These are phyloP conservation scores for Alternaria gaisen DNA, from an alignment of 2,329 filamentous ascomycete genomes.

Conservation along the genomic window DNA sequence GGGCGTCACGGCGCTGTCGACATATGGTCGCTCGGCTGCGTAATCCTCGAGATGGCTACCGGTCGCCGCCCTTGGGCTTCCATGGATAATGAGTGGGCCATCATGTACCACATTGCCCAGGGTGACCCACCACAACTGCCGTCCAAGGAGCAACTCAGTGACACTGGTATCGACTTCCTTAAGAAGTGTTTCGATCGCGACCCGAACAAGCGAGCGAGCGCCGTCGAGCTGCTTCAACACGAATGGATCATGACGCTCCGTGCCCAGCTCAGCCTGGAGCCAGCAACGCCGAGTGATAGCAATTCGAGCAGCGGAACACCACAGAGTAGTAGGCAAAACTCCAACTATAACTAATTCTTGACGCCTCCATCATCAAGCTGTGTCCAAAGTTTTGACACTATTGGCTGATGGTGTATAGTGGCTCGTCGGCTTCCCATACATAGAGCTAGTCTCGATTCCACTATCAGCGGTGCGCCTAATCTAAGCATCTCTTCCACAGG, in stretches of 20 bases:
- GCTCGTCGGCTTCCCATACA: constrained; percentile 14
- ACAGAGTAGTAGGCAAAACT: constrained; percentile 44
- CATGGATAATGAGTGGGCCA: constrained; percentile 98
- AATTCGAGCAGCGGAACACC: constrained; percentile 29
- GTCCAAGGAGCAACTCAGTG: constrained; percentile 81
- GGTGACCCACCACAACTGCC: constrained; percentile 92
- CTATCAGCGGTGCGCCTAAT: neutral
- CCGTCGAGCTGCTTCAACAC: constrained; percentile 89
- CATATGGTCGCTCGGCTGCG: constrained; percentile 95
- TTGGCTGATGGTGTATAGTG: constrained; percentile 9
- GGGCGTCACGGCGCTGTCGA: constrained; percentile 88
- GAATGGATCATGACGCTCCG: constrained; percentile 76
- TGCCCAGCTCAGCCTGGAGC: constrained; percentile 58
- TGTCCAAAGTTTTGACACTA: neutral
- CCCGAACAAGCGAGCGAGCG: constrained; percentile 78
- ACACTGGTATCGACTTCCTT: constrained; percentile 86
- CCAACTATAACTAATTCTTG: constrained; percentile 39
- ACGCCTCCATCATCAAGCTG: neutral
- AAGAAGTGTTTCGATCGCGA: constrained; percentile 86
- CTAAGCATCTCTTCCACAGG: neutral
- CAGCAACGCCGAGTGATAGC: constrained; percentile 54
- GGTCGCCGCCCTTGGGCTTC: constrained; percentile 93
- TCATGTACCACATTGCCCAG: constrained; percentile 99
- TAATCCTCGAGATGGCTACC: constrained; percentile 97
- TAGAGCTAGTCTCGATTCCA: neutral